Evolutionary conservation across 2,329 filamentous ascomycete genomes (phyloP), one percentile per base, ranked within the genome.

Genomic region (Graphiopsis chlorocephala): DNA sequence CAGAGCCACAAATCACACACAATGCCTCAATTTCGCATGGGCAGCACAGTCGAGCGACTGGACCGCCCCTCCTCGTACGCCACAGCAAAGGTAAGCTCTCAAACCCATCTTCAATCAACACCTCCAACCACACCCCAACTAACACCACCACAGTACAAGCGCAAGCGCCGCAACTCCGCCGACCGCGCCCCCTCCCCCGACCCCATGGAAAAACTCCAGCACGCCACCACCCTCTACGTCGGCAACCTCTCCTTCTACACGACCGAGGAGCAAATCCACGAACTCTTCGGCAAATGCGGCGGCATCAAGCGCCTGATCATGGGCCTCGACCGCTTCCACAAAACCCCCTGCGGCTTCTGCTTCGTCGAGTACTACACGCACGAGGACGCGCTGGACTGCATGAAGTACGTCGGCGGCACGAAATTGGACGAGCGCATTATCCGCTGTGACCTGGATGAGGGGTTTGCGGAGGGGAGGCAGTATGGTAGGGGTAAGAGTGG

Each of bases 351-450:
- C 79, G 95, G 95, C 47, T 99, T 99, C 84, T 99, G 95, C 84
- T 99, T 99, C 76, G 95, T 99, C 74, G 95, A 99, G 80, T 99
- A 99, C 82, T 98, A 97, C 82, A 97, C 90, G 31, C 95, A 98
- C 78, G 90, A 97, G 76, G 95, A 99, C 78, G 95, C 95, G 10
- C 85, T 99, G 58, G 95, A 99, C 78, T 98, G 94, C 80, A 89
- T 99, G 88, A 99, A 98, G 81, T 99, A 98, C 77, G 90, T 99
- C 73, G 95, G 95, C 64, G 95, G 95, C 65, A 99, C 95, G 38
- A 99, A 99, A 82, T 86, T 99, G 53, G 95, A 99, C 78, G 95
- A 99, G 84, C 89, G 95, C 72, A 90, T 99, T 75, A 97, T 99
- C 75, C 86, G 95, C 66, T 97, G 94, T 26, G 95, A 99, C 81